Evolutionary conservation across 345 rosid species (phyloP), one percentile per base, ranked within the genome.

Genomic region (Rhodomyrtus tomentosa): DNA sequence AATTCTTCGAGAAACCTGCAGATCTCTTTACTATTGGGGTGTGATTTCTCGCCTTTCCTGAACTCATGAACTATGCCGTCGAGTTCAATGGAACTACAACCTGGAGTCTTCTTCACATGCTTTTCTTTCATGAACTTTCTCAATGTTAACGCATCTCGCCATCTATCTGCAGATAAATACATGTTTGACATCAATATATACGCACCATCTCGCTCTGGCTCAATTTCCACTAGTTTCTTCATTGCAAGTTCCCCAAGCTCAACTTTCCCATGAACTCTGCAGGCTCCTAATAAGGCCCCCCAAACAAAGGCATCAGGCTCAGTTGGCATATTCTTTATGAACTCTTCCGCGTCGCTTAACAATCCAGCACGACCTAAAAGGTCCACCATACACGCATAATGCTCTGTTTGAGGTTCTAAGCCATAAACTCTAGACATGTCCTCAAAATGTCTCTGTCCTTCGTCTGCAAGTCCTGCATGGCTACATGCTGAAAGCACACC

Each of bases 341-440:
- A 85, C 83, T 87, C 91, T 59, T 85, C 86, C 12, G 93, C 92
- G 50, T 90, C 89, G 16, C 79, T 48, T 8, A 91, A 81, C 42
- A 87, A 81, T 55, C 95, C 93, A 81, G 93, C 91, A 49, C 93
- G 93, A 45, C 93, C 93, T 51, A 90, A 83, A 15, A 93, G 95
- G 82, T 93, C 95, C 48, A 91, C 95, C 90, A 91, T 88, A 83
- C 93, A 93, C 38, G 90, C 91, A 36, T 90, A 93, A 82, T 91
- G 95, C 86, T 91, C 93, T 24, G 82, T 84, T 86, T 88, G 90
- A 85, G 95, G 93, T 87, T 89, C 84, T 82, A 93, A 72, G 82
- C 88, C 86, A 86, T 91, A 91, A 45, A 88, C 86, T 82, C 83
- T 76, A 3, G 86, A 84, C 93, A 93, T 93, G 84, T 91, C 89